Percentiles rank a stretch among this genome's conserved stretches.
These are phyloP conservation scores for Hyaloscypha bicolor DNA, from an alignment of 495 filamentous ascomycete genomes.

Conservation along the genomic window DNA sequence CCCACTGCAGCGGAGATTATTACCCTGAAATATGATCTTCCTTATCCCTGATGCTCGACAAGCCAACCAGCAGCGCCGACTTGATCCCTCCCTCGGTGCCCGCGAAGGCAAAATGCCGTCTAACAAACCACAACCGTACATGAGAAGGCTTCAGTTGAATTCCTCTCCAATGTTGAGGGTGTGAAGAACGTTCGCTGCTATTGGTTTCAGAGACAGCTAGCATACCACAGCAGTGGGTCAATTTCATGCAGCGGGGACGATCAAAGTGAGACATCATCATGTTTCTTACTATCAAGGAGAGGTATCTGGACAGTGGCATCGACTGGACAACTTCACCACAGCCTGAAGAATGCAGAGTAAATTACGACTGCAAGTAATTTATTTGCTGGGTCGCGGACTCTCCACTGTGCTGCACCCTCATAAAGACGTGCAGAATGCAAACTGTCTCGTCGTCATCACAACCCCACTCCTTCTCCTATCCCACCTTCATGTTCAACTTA, in stretches of 20 bases:
- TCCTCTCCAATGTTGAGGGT: background rate
- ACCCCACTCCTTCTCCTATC: background rate
- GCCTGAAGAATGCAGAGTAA: constrained; percentile 6
- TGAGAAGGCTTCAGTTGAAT: constrained; percentile 1
- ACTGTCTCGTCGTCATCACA: background rate
- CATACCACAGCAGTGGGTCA: background rate
- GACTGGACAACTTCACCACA: background rate
- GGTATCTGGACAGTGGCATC: background rate
- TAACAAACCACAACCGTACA: background rate
- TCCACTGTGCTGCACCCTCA: background rate
- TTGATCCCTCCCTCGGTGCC: background rate
- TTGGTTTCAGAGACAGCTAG: background rate
- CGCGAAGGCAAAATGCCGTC: constrained; percentile 10
- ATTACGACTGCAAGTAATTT: background rate
- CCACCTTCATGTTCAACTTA: background rate
- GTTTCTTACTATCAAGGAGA: background rate
- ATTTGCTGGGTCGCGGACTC: background rate
- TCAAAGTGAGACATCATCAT: constrained; percentile 4
- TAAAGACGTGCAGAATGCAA: background rate
- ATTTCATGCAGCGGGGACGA: constrained; percentile 12
- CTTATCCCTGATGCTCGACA: constrained; percentile 6
- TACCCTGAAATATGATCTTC: constrained; percentile 15
- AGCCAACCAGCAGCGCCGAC: constrained; percentile 9
- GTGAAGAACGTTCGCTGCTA: background rate
- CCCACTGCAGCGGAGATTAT: constrained; percentile 20